These are phyloP conservation scores for Aureobasidium leucospermi DNA, from an alignment of 2,329 filamentous ascomycete species.

Conservation along the genomic window DNA sequence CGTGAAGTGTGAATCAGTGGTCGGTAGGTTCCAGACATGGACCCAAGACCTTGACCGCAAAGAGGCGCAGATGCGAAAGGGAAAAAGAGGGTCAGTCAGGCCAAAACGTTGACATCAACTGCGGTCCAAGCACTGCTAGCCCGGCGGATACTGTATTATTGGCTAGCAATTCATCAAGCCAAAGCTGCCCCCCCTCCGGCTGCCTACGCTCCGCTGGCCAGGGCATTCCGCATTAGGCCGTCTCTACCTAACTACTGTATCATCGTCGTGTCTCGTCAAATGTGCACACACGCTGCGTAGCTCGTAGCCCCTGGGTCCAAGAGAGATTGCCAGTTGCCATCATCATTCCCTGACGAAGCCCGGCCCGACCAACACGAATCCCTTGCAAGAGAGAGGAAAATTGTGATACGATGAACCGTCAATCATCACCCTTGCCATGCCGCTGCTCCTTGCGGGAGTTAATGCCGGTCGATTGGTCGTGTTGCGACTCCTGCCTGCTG, in stretches of 20 bases:
- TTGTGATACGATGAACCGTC: conserved; percentile 6
- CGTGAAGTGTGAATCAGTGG: conserved; percentile 16
- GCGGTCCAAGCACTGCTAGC: conserved; percentile 8
- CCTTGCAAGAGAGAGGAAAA: neutral
- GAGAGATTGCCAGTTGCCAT: neutral
- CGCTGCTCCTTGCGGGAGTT: conserved; percentile 1
- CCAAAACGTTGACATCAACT: conserved; percentile 15
- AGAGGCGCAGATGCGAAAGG: conserved; percentile 15
- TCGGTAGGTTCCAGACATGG: conserved; percentile 16
- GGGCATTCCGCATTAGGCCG: conserved; percentile 13
- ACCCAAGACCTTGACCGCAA: conserved; percentile 15
- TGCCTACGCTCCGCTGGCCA: conserved; percentile 1
- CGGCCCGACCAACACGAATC: conserved; percentile 11
- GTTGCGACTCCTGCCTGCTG: neutral
- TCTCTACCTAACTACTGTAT: conserved; percentile 11
- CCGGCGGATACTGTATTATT: conserved; percentile 8
- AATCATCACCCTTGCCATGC: neutral
- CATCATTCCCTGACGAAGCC: neutral
- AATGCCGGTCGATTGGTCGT: neutral
- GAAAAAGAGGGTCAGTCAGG: conserved; percentile 15
- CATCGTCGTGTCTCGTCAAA: conserved; percentile 7
- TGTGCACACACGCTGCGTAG: neutral
- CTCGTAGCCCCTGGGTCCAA: neutral
- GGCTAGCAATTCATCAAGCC: conserved; percentile 3
- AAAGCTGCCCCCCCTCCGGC: neutral